phyloP scores from a whole-genome alignment of 1,284 basidiomycete genomes.

The Rhodotorula sp. region DNA sequence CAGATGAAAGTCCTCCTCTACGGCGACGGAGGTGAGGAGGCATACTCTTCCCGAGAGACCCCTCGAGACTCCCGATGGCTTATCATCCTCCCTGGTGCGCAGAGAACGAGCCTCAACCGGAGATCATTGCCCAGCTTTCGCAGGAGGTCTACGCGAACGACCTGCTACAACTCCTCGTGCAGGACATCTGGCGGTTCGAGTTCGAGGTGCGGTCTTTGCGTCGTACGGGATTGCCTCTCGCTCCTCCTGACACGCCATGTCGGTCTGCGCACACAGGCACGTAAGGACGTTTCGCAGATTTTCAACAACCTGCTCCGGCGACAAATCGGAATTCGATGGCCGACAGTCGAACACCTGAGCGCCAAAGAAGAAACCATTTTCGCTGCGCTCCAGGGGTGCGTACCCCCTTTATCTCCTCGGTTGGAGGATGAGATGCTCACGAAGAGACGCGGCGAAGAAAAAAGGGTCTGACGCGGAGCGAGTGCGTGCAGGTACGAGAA shows the following conservation, averaged over 20 bases:
- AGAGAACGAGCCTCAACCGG: constrained; percentile 43
- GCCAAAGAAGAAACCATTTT: constrained; percentile 86
- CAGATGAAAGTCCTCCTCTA: constrained; percentile 83
- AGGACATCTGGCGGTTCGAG: constrained; percentile 80
- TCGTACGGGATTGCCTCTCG: no score
- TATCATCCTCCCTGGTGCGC: rapidly evolving
- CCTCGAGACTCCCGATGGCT: not conserved
- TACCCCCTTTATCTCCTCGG: not conserved
- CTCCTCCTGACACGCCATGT: not conserved
- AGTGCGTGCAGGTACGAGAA: constrained; percentile 68
- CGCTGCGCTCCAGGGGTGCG: constrained; percentile 70
- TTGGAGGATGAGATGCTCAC: not conserved
- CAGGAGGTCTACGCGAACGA: constrained; percentile 94
- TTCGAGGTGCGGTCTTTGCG: constrained; percentile 69
- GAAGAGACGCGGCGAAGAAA: no score
- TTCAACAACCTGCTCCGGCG: constrained; percentile 93
- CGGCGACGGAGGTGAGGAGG: constrained; percentile 73
- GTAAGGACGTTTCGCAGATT: constrained; percentile 93
- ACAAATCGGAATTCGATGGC: constrained; percentile 87
- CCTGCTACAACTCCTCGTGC: constrained; percentile 75
- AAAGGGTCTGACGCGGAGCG: not conserved
- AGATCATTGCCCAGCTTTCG: constrained; percentile 80
- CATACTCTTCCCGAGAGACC: not conserved
- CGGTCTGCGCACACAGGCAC: constrained; percentile 48
- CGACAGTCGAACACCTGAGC: constrained; percentile 90